A percentile compares a stretch with the other conserved stretches of the same genome.
These are phyloP conservation scores for Sphagnum magellanicum DNA, from an alignment of 228 moss, liverwort and hornwort genomes.

Conservation along the genomic window DNA sequence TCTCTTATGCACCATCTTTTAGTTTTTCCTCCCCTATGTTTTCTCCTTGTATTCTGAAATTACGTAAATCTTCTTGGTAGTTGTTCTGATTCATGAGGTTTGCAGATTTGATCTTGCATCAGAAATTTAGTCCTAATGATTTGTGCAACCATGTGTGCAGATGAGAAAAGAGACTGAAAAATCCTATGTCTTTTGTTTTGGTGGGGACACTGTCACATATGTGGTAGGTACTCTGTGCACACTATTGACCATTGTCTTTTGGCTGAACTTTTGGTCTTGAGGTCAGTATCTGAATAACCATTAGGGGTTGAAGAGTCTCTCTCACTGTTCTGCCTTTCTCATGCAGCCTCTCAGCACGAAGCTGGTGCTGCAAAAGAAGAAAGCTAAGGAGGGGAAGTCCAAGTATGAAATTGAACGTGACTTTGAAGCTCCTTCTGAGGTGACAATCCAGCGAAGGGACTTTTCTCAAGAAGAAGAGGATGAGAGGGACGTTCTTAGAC, in stretches of 20 bases:
- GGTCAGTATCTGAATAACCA: background rate
- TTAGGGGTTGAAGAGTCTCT: background rate
- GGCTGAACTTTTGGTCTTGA: no score
- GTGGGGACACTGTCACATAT: constrained; percentile 70
- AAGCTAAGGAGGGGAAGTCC: constrained; percentile 89
- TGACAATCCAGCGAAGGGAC: constrained; percentile 68
- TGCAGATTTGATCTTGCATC: no score
- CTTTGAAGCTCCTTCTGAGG: constrained; percentile 76
- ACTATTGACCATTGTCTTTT: no score
- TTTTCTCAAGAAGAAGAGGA: constrained; percentile 71
- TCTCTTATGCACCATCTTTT: background rate
- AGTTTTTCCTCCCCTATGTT: background rate
- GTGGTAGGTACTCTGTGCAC: constrained; percentile 33
- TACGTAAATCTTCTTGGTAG: no score
- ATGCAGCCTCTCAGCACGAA: constrained; percentile 77
- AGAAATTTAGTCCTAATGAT: no score
- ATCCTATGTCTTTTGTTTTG: constrained; percentile 88
- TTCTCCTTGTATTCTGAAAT: background rate
- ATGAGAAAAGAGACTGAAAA: constrained; percentile 55
- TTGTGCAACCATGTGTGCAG: constrained; percentile 23
- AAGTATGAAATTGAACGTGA: constrained; percentile 79
- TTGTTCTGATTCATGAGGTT: no score
- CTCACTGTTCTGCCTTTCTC: background rate
- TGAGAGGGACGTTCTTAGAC: constrained; percentile 38
- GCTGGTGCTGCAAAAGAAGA: constrained; percentile 90